phyloP scores from a whole-genome alignment of 371 early-diverging fungal species.

The Mucor mucedo region DNA sequence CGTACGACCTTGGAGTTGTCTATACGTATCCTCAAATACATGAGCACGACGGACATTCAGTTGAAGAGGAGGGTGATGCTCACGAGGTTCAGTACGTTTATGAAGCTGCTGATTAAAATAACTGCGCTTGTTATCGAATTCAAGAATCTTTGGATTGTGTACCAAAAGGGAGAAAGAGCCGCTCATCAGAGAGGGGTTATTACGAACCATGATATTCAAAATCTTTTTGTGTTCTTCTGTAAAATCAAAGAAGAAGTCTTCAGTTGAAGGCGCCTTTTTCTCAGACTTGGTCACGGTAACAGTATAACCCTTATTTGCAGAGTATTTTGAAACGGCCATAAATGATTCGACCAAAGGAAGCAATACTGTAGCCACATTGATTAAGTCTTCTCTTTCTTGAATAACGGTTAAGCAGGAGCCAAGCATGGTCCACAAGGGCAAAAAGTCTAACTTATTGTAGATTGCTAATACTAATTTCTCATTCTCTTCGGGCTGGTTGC shows the following conservation, averaged over 20 bases:
- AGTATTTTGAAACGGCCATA: conserved; percentile 92
- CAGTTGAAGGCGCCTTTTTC: conserved; percentile 38
- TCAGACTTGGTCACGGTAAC: conserved; percentile 27
- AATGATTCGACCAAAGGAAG: conserved; percentile 95
- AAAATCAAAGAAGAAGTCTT: conserved; percentile 83
- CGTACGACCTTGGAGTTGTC: conserved; percentile 85
- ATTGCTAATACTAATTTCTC: conserved; percentile 64
- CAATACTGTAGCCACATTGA: conserved; percentile 89
- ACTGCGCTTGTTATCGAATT: conserved; percentile 98
- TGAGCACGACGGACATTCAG: conserved; percentile 91
- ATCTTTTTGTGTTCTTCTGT: conserved; percentile 96
- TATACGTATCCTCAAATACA: conserved; percentile 97
- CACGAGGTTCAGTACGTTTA: conserved; percentile 70
- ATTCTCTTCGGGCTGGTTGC: conserved; percentile 29
- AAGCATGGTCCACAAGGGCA: conserved; percentile 80
- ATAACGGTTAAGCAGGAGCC: conserved; percentile 77
- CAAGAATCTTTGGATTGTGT: conserved; percentile 94
- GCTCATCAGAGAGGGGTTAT: conserved; percentile 93
- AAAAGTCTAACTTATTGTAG: conserved; percentile 74
- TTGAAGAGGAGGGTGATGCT: conserved; percentile 75
- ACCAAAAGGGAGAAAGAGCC: conserved; percentile 95
- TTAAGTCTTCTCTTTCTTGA: conserved; percentile 76
- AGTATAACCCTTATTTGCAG: conserved; percentile 40
- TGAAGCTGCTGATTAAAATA: conserved; percentile 95
- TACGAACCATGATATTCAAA: conserved; percentile 95